Conservation (phyloP, 2,329 filamentous ascomycete species). For the Calonectria ilicicola region DNA sequence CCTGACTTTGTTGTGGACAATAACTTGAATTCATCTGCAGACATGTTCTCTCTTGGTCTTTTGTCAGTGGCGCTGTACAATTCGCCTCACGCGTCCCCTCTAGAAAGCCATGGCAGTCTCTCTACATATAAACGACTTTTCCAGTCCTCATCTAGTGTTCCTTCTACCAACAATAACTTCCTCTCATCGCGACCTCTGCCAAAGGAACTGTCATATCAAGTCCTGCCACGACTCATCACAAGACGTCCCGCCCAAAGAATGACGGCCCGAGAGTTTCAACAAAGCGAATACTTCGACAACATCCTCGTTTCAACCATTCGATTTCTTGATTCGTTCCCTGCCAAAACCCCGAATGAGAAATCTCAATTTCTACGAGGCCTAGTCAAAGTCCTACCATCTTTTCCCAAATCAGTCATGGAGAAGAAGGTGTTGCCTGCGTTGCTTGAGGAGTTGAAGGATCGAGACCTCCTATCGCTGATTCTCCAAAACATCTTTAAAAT, state of each 20-base stretch:
- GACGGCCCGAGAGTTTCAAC: constrained; percentile 90
- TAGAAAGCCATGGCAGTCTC: constrained; percentile 84
- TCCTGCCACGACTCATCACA: constrained; percentile 88
- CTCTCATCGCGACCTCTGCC: constrained; percentile 84
- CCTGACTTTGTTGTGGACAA: constrained; percentile 95
- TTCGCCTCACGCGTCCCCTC: constrained; percentile 88
- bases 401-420: constrained; percentile 92
- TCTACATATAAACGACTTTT: constrained; percentile 90
- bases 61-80: constrained; percentile 93
- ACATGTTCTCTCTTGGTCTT: constrained; percentile 94
- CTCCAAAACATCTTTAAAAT: constrained; percentile 95
- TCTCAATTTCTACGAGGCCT: constrained; percentile 91
- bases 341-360: constrained; percentile 93
- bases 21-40: constrained; percentile 84
- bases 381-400: constrained; percentile 87
- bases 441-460: constrained; percentile 94
- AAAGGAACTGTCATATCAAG: constrained; percentile 78
- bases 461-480: constrained; percentile 85
- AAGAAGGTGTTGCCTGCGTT: constrained; percentile 92
- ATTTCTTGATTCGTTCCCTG: constrained; percentile 90
- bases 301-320: constrained; percentile 96
- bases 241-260: constrained; percentile 88
- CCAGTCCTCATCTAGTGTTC: constrained; percentile 80
- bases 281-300: constrained; percentile 97
- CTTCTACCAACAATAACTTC: constrained; percentile 85